Base-by-base conservation (phyloP, 2,329 filamentous ascomycete species). In the Ophiostoma australiae region DNA sequence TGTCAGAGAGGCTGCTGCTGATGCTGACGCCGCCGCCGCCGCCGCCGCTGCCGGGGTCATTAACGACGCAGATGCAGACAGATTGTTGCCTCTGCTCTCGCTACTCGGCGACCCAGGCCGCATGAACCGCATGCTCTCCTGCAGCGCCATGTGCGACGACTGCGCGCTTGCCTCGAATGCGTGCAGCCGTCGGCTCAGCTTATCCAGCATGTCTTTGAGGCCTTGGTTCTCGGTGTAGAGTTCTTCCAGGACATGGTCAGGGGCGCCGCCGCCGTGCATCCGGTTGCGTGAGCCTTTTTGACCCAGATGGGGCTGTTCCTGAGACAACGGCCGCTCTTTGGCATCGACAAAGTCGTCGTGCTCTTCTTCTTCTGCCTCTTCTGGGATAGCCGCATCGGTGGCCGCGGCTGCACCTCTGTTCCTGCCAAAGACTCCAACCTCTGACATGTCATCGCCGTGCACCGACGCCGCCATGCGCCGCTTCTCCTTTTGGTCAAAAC, bases 161-260 rank as follows among this genome's bases (percentile, higher is more conserved):
- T 98, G 95, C 0, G 93, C 93, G 76, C 92, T 94, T 55, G 93
- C 90, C 80, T 99, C 94, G 81, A 97, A 99, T 73, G 93, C 91
- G 76, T 95, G 91, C n/a, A 99, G 86, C 0, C 94, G 88, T 76
- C 91, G 92, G 73, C 91, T 92, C 48, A 97, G 86, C 68, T 92
- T 93, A 79, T 98, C 94, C 10, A 97, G 87, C 75, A 93, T 89
- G 71, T 91, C 87, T 76, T 95, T 94, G 69, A 98, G 85, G 11
- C 91, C 91, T 73, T 91, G 87, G 79, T 98, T 99, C 78, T 98
- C 93, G 68, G 94, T 87, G 74, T 91, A 89, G 11, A 98, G 85
- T 79, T 99, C 95, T 79, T 99, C 95, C 73, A 93, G 84, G 2
- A 90, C 91, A 77, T 93, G 94, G 35, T 66, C 63, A 10, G 63